Evolutionary conservation across 2,329 filamentous ascomycete genomes (phyloP).

Genomic region (Aspergillus fumigatiaffinis): DNA sequence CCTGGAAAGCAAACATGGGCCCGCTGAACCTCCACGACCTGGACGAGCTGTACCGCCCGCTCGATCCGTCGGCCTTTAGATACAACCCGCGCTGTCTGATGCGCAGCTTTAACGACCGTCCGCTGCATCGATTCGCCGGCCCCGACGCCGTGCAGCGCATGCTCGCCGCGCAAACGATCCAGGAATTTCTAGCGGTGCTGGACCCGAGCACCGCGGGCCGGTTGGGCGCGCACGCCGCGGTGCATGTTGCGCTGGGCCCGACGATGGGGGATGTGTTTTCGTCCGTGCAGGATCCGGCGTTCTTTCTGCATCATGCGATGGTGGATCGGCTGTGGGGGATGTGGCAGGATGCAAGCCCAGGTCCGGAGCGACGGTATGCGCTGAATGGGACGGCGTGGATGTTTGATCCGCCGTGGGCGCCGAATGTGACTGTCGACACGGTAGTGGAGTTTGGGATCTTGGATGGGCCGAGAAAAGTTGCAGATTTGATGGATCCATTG

Average conservation of each 20-base stretch:
- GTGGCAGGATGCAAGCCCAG: neutral
- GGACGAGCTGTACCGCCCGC: neutral
- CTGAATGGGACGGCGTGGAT: constrained; percentile 17
- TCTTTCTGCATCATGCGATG: neutral
- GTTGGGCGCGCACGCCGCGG: neutral
- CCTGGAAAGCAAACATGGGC: constrained; percentile 7
- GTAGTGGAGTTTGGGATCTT: constrained; percentile 19
- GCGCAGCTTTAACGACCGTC: neutral
- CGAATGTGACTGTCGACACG: constrained; percentile 10
- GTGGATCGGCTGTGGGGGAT: neutral
- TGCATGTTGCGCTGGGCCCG: neutral
- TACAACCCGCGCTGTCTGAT: constrained; percentile 14
- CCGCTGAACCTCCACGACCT: constrained; percentile 2
- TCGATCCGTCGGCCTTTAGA: constrained; percentile 1
- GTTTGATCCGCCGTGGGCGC: constrained; percentile 13
- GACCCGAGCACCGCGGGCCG: neutral
- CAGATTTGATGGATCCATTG: constrained; percentile 18
- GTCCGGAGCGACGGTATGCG: constrained; percentile 5
- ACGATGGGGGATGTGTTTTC: neutral
- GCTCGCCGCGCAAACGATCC: neutral
- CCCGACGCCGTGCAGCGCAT: neutral
- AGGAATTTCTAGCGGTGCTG: neutral
- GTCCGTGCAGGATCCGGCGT: neutral
- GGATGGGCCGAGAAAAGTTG: constrained; percentile 7
- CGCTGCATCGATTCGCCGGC: neutral